Conservation (phyloP, 1,139 yeast genomes). For the Sugiyamaella grinbergsii region DNA sequence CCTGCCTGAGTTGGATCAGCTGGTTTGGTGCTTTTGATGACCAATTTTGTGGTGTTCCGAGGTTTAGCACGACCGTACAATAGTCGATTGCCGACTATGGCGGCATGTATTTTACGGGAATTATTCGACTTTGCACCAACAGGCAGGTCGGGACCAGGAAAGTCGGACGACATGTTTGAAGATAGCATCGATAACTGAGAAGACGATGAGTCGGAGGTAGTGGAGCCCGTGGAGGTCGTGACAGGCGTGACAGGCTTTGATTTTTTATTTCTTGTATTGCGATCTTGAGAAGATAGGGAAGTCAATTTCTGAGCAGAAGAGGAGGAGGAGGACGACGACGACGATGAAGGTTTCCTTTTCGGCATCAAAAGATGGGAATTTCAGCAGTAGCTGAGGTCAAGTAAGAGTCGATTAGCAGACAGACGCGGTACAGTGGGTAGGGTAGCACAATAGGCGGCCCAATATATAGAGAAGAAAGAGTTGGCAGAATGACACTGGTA, state of each 20-base stretch:
- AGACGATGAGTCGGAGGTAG: not conserved
- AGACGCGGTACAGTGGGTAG: not conserved
- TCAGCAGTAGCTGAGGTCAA: not conserved
- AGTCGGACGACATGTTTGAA: constrained; percentile 9
- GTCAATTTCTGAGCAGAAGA: constrained; percentile 1
- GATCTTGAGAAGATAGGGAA: not conserved
- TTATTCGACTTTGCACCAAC: constrained; percentile 9
- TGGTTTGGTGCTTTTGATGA: constrained; percentile 24
- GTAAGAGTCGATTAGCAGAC: not conserved
- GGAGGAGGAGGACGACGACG: constrained; percentile 7
- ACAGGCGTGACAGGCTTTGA: too few species aligned
- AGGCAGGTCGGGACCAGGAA: constrained; percentile 18
- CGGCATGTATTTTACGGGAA: constrained; percentile 17
- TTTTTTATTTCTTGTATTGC: not conserved
- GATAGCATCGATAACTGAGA: not conserved
- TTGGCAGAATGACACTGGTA: too few species aligned
- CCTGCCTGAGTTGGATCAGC: constrained; percentile 11
- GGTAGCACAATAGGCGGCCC: not conserved
- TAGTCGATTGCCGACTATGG: constrained; percentile 26
- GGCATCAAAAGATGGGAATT: constrained; percentile 14
- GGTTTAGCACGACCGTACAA: constrained; percentile 23
- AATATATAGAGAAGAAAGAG: too few species aligned
- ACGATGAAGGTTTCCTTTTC: constrained; percentile 12
- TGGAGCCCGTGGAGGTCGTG: not conserved
- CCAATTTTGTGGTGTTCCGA: constrained; percentile 23